phyloP scores from a whole-genome alignment of 73 alveolate species.

The Blepharisma stoltei region DNA sequence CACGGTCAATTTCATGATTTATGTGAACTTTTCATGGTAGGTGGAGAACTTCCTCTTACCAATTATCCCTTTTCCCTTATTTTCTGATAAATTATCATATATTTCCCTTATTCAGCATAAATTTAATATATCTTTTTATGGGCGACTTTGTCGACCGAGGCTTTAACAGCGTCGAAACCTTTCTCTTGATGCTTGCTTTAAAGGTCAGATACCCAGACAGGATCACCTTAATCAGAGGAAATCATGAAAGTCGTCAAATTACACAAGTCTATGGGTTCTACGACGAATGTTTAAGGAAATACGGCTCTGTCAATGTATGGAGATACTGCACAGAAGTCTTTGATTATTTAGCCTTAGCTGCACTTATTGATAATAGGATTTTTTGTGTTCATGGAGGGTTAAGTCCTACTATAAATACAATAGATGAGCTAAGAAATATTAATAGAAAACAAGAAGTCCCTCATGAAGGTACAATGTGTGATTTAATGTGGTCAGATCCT shows the following conservation, averaged over 20 bases:
- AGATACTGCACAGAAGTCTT: conserved; percentile 98
- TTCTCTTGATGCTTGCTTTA: conserved; percentile 71
- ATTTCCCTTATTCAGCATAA: too few relatives aligned
- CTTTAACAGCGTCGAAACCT: conserved; percentile 74
- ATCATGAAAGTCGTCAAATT: conserved; percentile 64
- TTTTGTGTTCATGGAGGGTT: conserved; percentile 98
- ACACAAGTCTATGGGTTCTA: conserved; percentile 87
- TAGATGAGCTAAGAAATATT: conserved; percentile 78
- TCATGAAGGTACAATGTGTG: conserved; percentile 93
- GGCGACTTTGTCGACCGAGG: conserved; percentile 95
- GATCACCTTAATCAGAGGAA: conserved; percentile 79
- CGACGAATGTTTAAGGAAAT: conserved; percentile 92
- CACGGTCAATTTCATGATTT: conserved; percentile 84
- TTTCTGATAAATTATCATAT: too few relatives aligned
- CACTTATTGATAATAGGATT: conserved; percentile 88
- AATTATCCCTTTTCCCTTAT: too few relatives aligned
- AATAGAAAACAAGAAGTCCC: conserved; percentile 79
- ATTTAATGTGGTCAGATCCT: conserved; percentile 95
- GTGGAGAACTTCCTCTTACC: conserved; percentile 86
- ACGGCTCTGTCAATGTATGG: conserved; percentile 97
- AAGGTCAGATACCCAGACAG: conserved; percentile 75
- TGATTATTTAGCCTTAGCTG: conserved; percentile 96
- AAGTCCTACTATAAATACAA: conserved; percentile 83
- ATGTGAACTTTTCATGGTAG: conserved; percentile 77
- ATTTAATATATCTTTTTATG: conserved; percentile 65